Evolutionary conservation across 2,329 filamentous ascomycete genomes (phyloP).

Genomic region (Pyrenophora seminiperda): DNA sequence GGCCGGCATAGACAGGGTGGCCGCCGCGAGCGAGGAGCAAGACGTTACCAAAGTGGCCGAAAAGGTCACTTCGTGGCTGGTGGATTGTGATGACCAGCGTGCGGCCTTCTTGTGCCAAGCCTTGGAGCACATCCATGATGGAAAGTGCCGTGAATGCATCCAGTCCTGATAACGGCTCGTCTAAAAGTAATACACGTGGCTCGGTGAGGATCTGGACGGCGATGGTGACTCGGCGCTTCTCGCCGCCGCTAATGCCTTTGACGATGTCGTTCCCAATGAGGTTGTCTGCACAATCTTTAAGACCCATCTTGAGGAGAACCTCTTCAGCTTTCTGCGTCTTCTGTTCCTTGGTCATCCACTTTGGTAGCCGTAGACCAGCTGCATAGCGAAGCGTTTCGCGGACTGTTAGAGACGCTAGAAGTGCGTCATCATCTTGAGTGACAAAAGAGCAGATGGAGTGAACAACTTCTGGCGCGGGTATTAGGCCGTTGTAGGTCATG

Average conservation of each 20-base stretch:
- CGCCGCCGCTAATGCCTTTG: constrained; percentile 80
- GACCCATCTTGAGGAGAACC: constrained; percentile 73
- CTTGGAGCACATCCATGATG: constrained; percentile 70
- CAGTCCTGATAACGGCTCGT: constrained; percentile 76
- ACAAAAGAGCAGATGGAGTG: constrained; percentile 77
- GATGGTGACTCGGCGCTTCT: constrained; percentile 78
- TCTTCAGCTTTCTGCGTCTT: constrained; percentile 72
- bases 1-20: constrained; percentile 69
- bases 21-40: constrained; percentile 73
- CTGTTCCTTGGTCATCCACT: constrained; percentile 70
- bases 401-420: constrained; percentile 75
- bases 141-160: constrained; percentile 80
- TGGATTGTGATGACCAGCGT: constrained; percentile 80
- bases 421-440: constrained; percentile 76
- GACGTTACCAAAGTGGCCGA: constrained; percentile 72
- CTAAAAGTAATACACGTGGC: constrained; percentile 72
- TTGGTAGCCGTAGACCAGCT: constrained; percentile 71
- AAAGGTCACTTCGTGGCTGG: constrained; percentile 75
- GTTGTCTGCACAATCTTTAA: constrained; percentile 79
- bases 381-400: constrained; percentile 72
- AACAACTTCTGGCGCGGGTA: constrained; percentile 70
- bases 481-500: constrained; percentile 71
- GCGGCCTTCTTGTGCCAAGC: constrained; percentile 72
- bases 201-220: constrained; percentile 79
- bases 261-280: constrained; percentile 72